These are phyloP conservation scores for Raffaelea deltoideospora DNA, from an alignment of 2,329 filamentous ascomycete genomes.

Conservation along the genomic window DNA sequence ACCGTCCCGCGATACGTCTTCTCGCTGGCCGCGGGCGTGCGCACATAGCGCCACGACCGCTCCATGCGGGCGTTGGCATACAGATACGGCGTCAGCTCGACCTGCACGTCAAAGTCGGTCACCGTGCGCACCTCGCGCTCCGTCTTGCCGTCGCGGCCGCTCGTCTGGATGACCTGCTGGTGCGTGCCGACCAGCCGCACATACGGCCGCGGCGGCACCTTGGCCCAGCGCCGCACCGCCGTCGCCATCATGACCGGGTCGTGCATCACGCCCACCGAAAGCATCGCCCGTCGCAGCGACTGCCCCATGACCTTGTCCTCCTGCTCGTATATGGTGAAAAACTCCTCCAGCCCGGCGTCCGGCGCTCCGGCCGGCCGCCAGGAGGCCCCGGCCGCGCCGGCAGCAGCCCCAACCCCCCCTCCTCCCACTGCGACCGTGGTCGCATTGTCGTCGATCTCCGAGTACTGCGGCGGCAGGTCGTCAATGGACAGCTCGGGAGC, in stretches of 20 bases:
- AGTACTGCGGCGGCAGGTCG: slow-evolving; percentile 28
- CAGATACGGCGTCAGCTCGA: slow-evolving; percentile 45
- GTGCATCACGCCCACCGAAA: too few species aligned
- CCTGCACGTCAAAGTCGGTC: slow-evolving; percentile 42
- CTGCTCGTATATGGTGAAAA: too few species aligned
- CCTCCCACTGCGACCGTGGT: too few species aligned
- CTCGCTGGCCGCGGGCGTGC: slow-evolving; percentile 40
- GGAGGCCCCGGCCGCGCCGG: background rate
- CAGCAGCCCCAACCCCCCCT: slow-evolving; percentile 10
- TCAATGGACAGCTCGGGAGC: slow-evolving; percentile 18
- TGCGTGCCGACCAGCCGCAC: slow-evolving; percentile 40
- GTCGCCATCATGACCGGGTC: slow-evolving; percentile 1
- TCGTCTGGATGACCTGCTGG: slow-evolving; percentile 25
- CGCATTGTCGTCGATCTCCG: slow-evolving; percentile 20
- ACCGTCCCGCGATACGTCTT: slow-evolving; percentile 51
- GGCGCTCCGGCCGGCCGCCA: background rate
- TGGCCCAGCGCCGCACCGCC: slow-evolving; percentile 18
- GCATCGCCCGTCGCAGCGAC: too few species aligned
- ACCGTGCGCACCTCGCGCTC: slow-evolving; percentile 28
- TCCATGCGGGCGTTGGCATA: slow-evolving; percentile 26
- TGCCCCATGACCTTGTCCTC: too few species aligned
- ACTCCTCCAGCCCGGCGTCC: too few species aligned
- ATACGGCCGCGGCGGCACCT: slow-evolving; percentile 34
- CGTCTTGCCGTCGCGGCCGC: slow-evolving; percentile 30
- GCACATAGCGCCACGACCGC: slow-evolving; percentile 27